phyloP scores from a whole-genome alignment of 345 rosid genomes.

The Carallia brachiata region DNA sequence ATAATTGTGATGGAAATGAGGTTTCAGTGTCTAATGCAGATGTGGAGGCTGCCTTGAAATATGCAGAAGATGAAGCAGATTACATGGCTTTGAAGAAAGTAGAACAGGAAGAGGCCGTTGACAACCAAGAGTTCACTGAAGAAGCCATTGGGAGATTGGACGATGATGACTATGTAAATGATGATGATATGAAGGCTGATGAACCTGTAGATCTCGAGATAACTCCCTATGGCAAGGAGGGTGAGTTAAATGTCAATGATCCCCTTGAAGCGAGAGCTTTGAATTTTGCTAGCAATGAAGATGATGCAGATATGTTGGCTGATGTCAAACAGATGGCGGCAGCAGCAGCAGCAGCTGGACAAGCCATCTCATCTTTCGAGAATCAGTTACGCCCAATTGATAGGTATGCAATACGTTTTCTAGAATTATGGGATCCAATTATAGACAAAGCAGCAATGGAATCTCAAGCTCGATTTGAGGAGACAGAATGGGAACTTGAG shows the following conservation, averaged over 20 bases:
- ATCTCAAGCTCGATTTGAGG: slow-evolving; percentile 73
- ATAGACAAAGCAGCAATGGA: slow-evolving; percentile 70
- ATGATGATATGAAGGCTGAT: slow-evolving; percentile 76
- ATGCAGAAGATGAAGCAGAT: slow-evolving; percentile 99
- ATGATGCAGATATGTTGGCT: slow-evolving; percentile 80
- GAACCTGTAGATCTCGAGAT: slow-evolving; percentile 60
- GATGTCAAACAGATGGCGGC: slow-evolving; percentile 96
- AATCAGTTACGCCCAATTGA: slow-evolving; percentile 91
- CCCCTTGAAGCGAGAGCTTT: slow-evolving; percentile 56
- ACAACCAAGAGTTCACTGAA: slow-evolving; percentile 97
- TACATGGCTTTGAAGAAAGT: slow-evolving; percentile 98
- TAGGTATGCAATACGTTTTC: slow-evolving; percentile 77
- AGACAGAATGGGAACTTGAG: slow-evolving; percentile 97
- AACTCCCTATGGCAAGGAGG: slow-evolving; percentile 42
- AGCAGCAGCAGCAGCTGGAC: slow-evolving; percentile 92
- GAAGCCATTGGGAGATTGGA: slow-evolving; percentile 84
- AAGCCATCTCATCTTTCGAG: slow-evolving; percentile 80
- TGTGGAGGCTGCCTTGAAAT: slow-evolving; percentile 96
- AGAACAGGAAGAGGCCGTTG: slow-evolving; percentile 98
- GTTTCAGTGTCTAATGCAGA: slow-evolving; percentile 78
- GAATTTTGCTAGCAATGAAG: slow-evolving; percentile 64
- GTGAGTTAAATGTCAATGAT: slow-evolving; percentile 32
- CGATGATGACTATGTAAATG: slow-evolving; percentile 85
- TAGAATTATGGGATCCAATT: slow-evolving; percentile 96
- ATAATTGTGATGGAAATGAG: slow-evolving; percentile 40